Evolutionary conservation across 2,329 filamentous ascomycete species (phyloP).

Genomic region (Hirsutella minnesotensis): DNA sequence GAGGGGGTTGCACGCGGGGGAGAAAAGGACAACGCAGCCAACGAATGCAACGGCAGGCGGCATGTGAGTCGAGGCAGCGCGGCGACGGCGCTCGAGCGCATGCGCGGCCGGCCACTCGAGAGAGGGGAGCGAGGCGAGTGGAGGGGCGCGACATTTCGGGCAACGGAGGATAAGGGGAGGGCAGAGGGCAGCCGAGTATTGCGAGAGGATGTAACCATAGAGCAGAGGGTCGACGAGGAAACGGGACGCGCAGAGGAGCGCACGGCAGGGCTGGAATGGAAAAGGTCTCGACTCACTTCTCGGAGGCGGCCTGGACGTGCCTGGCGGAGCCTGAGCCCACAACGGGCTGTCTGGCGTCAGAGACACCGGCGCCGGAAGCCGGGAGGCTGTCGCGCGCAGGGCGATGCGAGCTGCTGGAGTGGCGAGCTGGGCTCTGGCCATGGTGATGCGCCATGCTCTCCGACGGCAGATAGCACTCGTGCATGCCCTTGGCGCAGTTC

Average conservation of each 20-base stretch:
- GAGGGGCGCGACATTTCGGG: not conserved
- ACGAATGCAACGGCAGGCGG: conserved; percentile 3
- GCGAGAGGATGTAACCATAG: not conserved
- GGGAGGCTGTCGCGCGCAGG: conserved; percentile 42
- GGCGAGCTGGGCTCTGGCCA: conserved; percentile 44
- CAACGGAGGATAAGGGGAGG: not conserved
- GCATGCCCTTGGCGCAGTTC: conserved; percentile 52
- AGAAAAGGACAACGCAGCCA: not conserved
- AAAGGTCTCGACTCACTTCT: conserved; percentile 38
- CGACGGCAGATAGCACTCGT: conserved; percentile 50
- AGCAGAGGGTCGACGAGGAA: conserved; percentile 2
- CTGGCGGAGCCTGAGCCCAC: conserved; percentile 32
- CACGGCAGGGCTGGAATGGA: not conserved
- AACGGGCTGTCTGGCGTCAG: conserved; percentile 30
- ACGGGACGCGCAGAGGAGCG: conserved; percentile 2
- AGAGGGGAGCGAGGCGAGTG: conserved; percentile 1
- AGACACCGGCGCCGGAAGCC: conserved; percentile 35
- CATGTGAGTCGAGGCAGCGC: conserved; percentile 3
- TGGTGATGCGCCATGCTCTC: conserved; percentile 49
- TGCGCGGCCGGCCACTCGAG: conserved; percentile 5
- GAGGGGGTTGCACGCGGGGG: conserved; percentile 3
- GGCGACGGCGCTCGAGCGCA: not conserved
- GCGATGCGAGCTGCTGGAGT: conserved; percentile 32
- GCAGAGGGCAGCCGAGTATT: not conserved
- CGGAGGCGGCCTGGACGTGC: conserved; percentile 32